phyloP scores from a whole-genome alignment of 2,329 filamentous ascomycete species.

The Diaporthe sp. region DNA sequence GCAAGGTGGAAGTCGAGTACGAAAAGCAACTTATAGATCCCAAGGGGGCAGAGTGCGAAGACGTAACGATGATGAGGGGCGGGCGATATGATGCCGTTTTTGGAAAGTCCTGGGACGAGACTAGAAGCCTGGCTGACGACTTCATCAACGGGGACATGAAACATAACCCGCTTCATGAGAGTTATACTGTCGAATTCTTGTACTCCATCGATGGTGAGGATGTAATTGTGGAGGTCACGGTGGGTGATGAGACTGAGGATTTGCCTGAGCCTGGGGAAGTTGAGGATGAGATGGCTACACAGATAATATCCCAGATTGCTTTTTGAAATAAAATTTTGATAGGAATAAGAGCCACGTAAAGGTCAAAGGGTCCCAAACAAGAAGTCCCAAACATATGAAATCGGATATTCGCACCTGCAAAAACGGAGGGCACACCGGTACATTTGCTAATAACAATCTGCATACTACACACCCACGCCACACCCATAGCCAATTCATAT shows the following conservation, averaged over 20 bases:
- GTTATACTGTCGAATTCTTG: background rate
- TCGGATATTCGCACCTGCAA: no score
- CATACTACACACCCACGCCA: no score
- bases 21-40: conserved; percentile 31
- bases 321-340: background rate
- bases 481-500: no score
- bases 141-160: conserved; percentile 31
- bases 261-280: background rate
- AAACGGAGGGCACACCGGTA: no score
- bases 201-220: conserved; percentile 15
- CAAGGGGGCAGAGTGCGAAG: conserved; percentile 28
- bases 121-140: conserved; percentile 2
- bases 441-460: no score
- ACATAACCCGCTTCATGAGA: conserved; percentile 18
- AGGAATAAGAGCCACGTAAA: background rate
- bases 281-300: background rate
- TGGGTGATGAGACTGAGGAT: conserved; percentile 5
- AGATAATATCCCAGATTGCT: background rate
- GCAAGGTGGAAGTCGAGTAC: conserved; percentile 19
- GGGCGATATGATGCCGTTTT: conserved; percentile 17
- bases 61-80: background rate
- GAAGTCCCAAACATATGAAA: no score
- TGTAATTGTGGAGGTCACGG: conserved; percentile 4
- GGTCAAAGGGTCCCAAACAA: no score
- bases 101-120: background rate